Base-by-base conservation (phyloP, 164 flowering plant genomes). In the Platanus orientalis region DNA sequence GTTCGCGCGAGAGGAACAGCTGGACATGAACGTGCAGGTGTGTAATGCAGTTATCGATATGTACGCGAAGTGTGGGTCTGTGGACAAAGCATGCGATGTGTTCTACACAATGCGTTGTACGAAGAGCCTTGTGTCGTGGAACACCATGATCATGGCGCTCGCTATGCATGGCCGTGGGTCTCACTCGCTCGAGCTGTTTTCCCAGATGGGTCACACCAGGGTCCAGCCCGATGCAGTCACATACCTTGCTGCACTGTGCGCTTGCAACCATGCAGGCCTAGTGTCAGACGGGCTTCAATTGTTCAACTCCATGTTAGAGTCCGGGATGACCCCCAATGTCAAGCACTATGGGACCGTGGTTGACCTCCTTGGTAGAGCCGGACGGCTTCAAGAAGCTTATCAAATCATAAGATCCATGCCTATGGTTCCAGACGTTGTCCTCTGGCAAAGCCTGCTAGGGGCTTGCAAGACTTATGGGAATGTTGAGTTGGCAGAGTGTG, bases 1-100 rank as follows among this genome's bases (percentile, higher is more conserved):
- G 16, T 89, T 74, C 45, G 70, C 78, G 1, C 65, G 40, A 36
- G 79, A 71, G 2, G 75, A 69, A 61, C 51, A 64, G 64, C 61
- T 87, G 24, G 89, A 94, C 60, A 20, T n/a, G n/a, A 82, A 83
- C 56, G 82, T 76, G 36, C 70, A 58, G 24, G 92, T 94, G 23
- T 84, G 99, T 58, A 94, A 94, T 68, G 91, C 81, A 1, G 78
- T 84, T 11, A 87, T 94, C 53, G 99, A 91, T 69, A 89, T 87
- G 96, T 89, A 79, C 69, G 78, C 86, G 0, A 91, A 91, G 59
- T 89, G 97, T 50, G 97, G 98, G 49, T 68, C 75, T 21, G 80
- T 89, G 3, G 90, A 80, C 1, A 82, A 73, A 57, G 97, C 95
- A 0, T 75, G 60, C 49, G 6, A 27, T 12, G 87, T 87, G 23